Evolutionary conservation across 148 eudicot genomes (phyloP), one percentile per base, ranked within the genome.

Genomic region (Simmondsia chinensis): DNA sequence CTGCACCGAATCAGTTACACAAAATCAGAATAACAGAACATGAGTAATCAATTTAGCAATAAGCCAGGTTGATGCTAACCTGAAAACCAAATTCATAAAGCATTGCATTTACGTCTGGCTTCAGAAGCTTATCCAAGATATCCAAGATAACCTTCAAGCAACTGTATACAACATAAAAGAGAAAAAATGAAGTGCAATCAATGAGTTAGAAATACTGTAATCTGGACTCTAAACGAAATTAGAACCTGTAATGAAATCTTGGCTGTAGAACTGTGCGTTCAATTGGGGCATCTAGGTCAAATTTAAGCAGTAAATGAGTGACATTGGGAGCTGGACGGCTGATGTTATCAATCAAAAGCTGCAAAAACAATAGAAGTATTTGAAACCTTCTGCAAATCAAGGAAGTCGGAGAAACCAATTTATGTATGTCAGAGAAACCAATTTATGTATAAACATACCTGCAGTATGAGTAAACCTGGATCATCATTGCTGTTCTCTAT

Each of bases 71-170:
- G n/a, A 27, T n/a, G 32, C 43, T 9, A 47, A 93, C 99, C 99
- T 93, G 96, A 58, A 86, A 82, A 42, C 94, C 86, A 73, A 93
- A 93, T 77, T 93, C 99, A 49, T 82, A 94, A 66, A 93, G 96
- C 80, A 82, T 45, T 13, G 75, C 70, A 75, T 86, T 86, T 39
- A 67, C 63, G 49, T 79, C 96, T 33, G 94, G 89, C 64, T 72
- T 79, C 42, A 50, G 50, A 50, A 82, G 77, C 61, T 77, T 82
- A 46, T 93, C 99, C 87, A 86, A 64, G 37, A 82, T 64, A 58
- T 82, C 94, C 54, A 93, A 83, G 60, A 93, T 77, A 64, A 93
- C 81, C 78, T 73, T 93, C 64, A 93, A 71, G 76, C 99, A 93
- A 68, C 99, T 93, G 77, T 50, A 43, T 17, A 54, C 21, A 43